phyloP scores from a whole-genome alignment of 1,139 yeast species.

The Geotrichum aggregatum region DNA sequence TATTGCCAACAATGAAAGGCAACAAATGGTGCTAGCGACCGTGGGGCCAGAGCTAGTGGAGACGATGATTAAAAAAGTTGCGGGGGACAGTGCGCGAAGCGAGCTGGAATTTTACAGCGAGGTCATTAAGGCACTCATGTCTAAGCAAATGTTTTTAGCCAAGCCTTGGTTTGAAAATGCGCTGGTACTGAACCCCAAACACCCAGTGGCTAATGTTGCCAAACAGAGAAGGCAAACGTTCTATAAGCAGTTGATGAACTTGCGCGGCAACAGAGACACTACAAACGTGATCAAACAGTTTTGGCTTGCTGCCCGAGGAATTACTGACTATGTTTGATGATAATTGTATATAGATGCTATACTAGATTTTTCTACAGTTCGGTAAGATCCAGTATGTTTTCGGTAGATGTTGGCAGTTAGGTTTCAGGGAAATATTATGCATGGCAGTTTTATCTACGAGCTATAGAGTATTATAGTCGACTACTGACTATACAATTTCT shows the following conservation, averaged over 20 bases:
- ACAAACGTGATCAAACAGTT: slow-evolving; percentile 55
- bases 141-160: slow-evolving; percentile 47
- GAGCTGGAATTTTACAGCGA: slow-evolving; percentile 56
- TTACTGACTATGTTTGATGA: slow-evolving; percentile 30
- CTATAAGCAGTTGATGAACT: slow-evolving; percentile 52
- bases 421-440: too few relatives aligned
- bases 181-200: slow-evolving; percentile 37
- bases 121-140: slow-evolving; percentile 51
- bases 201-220: slow-evolving; percentile 28
- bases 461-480: too few relatives aligned
- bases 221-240: slow-evolving; percentile 39
- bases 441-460: too few relatives aligned
- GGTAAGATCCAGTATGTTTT: too few relatives aligned
- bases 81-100: slow-evolving; percentile 54
- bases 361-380: too few relatives aligned
- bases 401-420: too few relatives aligned
- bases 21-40: slow-evolving; percentile 20
- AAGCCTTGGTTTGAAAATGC: slow-evolving; percentile 47
- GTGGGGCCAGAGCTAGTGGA: slow-evolving; percentile 31
- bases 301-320: slow-evolving; percentile 52
- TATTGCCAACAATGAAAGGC: slow-evolving; percentile 24
- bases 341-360: neutral
- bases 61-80: slow-evolving; percentile 31
- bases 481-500: too few relatives aligned
- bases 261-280: slow-evolving; percentile 63